These are phyloP conservation scores for Lantana camara DNA, from an alignment of 257 asterid genomes.

Conservation along the genomic window DNA sequence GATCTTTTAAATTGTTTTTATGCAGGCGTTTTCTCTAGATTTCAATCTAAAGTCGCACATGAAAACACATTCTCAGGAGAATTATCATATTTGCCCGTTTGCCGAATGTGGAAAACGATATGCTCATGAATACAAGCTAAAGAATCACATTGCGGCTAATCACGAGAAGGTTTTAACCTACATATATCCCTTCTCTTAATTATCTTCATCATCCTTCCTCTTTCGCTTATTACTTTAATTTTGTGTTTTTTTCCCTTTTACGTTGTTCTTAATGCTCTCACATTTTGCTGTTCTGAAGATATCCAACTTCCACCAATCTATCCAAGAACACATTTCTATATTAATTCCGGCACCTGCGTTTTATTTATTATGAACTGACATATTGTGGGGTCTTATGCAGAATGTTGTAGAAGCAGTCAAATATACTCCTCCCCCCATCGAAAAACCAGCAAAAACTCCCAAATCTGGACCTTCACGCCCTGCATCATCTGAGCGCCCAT, in stretches of 20 bases:
- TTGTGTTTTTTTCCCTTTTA: neutral
- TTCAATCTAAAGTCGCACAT: constrained; percentile 95
- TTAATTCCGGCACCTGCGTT: too few relatives aligned
- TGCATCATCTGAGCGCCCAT: constrained; percentile 85
- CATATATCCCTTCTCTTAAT: too few relatives aligned
- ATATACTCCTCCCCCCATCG: constrained; percentile 54
- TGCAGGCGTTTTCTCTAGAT: constrained; percentile 98
- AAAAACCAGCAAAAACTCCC: constrained; percentile 69
- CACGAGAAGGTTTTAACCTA: constrained; percentile 71
- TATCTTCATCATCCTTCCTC: too few relatives aligned
- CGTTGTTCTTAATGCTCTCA: neutral
- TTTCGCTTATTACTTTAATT: too few relatives aligned
- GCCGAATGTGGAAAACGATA: constrained; percentile 97
- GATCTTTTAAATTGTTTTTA: neutral
- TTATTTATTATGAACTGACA: too few relatives aligned
- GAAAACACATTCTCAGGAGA: constrained; percentile 99
- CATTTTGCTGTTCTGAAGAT: neutral
- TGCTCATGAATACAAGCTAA: constrained; percentile 96
- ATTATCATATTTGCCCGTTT: constrained; percentile 92
- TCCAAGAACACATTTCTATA: too few relatives aligned
- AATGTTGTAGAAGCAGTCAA: constrained; percentile 52
- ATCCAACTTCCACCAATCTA: neutral
- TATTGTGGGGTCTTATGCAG: constrained; percentile 35
- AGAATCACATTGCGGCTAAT: constrained; percentile 78
- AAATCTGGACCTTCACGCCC: constrained; percentile 64